Conservation (phyloP, 768 basidiomycete genomes). For the Boletus sp. region DNA sequence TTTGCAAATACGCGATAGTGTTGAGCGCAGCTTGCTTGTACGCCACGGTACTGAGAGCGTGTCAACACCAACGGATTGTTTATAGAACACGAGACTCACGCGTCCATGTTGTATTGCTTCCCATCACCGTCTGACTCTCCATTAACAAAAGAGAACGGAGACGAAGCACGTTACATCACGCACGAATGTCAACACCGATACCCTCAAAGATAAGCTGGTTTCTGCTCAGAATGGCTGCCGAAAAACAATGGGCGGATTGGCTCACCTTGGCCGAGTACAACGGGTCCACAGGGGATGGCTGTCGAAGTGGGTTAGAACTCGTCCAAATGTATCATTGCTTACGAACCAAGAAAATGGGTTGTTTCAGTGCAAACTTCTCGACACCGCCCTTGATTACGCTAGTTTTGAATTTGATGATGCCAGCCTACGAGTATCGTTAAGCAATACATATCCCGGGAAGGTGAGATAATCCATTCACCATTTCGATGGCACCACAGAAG, state of each 20-base stretch:
- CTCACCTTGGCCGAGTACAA: constrained; percentile 65
- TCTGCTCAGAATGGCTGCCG: background rate
- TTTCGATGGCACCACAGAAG: constrained; percentile 79
- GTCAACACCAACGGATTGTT: background rate
- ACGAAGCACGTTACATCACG: constrained; percentile 4
- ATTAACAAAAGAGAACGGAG: constrained; percentile 1
- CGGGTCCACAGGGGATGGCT: constrained; percentile 77
- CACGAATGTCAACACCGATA: constrained; percentile 70
- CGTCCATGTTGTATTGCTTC: constrained; percentile 76
- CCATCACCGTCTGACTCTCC: constrained; percentile 58
- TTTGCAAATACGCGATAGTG: constrained; percentile 69
- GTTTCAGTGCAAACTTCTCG: constrained; percentile 69
- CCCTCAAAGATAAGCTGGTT: constrained; percentile 69
- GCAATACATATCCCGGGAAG: background rate
- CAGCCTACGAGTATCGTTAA: constrained; percentile 42
- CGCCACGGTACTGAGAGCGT: constrained; percentile 56
- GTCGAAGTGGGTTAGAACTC: background rate
- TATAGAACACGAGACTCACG: constrained; percentile 39
- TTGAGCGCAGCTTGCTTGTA: constrained; percentile 81
- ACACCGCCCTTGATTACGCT: constrained; percentile 74
- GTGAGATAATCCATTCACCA: constrained; percentile 38
- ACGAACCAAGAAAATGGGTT: constrained; percentile 70
- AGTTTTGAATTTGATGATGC: constrained; percentile 68
- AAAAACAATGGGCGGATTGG: background rate
- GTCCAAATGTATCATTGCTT: background rate